Base-by-base conservation (phyloP, 2,329 filamentous ascomycete genomes). In the Pseudogymnoascus sp. region DNA sequence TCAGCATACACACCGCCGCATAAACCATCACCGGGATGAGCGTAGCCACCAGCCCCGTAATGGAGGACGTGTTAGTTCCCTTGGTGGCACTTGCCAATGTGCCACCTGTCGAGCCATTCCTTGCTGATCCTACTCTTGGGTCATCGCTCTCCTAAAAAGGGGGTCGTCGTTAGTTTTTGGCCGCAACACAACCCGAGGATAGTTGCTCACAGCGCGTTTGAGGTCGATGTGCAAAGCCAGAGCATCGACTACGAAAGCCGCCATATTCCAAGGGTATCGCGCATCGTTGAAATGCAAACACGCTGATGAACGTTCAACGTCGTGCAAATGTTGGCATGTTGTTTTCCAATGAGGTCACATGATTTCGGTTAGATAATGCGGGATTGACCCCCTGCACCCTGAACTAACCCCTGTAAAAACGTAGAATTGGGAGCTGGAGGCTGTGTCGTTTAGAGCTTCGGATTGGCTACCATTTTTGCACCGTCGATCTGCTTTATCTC, bases 11-110 rank as follows among this genome's bases (percentile, higher is more conserved):
- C 35, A 82, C 67, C 26, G 66, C 73, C 4, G 81, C 77, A 63
- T 80, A 78, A 45, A 80, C 65, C 49, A 81, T 68, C 4, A 84
- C 77, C 8, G 83, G 83, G 6, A 83, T 66, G 16, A 86, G 76
- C 33, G 83, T 85, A 69, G 75, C 75, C 52, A 83, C 72, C 12
- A 81, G 72, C 0, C 76, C 70, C 26, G 70, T 68, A 35, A 77
- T 69, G 1, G 78, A 80, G 3, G 74, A 72, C 7, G 76, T 78
- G 68, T 77, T 73, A n/a, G 71, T 73, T 29, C 70, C 70, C 14
- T 70, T 64, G 37, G 76, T 76, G 66, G 74, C 71, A 65, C 70
- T 69, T 31, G 45, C 31, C 31, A 52, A 52, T 16, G 45, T 52
- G 14, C 45, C 45, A 26, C 21, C 41, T 3, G 75, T 76, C 2